These are phyloP conservation scores for Kwoniella bestiolae DNA, from an alignment of 768 basidiomycete genomes.

Conservation along the genomic window DNA sequence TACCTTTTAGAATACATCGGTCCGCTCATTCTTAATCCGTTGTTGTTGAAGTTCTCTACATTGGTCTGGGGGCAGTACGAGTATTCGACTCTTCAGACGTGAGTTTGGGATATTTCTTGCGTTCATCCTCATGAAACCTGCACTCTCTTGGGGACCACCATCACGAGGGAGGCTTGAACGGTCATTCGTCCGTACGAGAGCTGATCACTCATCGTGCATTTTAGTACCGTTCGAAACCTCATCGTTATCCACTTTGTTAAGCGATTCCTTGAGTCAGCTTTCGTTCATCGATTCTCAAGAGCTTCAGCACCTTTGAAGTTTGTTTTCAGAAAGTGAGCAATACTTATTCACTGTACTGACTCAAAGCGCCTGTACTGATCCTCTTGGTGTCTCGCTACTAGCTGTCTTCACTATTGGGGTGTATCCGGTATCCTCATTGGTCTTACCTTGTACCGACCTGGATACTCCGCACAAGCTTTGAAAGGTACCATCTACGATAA, in stretches of 20 bases:
- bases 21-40: slow-evolving; percentile 84
- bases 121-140: no score
- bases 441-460: slow-evolving; percentile 77
- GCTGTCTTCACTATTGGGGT: slow-evolving; percentile 87
- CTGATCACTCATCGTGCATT: no score
- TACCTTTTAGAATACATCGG: slow-evolving; percentile 95
- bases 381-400: slow-evolving; percentile 57
- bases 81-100: slow-evolving; percentile 57
- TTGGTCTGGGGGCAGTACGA: slow-evolving; percentile 68
- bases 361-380: no score
- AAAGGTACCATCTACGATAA: slow-evolving; percentile 70
- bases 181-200: no score
- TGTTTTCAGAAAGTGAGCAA: slow-evolving; percentile 89
- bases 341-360: no score
- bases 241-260: slow-evolving; percentile 87
- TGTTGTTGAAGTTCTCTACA: slow-evolving; percentile 73
- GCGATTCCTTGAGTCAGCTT: slow-evolving; percentile 88
- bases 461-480: slow-evolving; percentile 70
- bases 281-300: slow-evolving; percentile 93
- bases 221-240: slow-evolving; percentile 66
- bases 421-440: slow-evolving; percentile 79
- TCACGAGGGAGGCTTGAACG: no score
- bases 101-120: no score
- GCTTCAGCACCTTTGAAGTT: slow-evolving; percentile 87
- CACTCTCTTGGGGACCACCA: no score